phyloP scores from a whole-genome alignment of 495 filamentous ascomycete species.

The Penicillium antarcticum region DNA sequence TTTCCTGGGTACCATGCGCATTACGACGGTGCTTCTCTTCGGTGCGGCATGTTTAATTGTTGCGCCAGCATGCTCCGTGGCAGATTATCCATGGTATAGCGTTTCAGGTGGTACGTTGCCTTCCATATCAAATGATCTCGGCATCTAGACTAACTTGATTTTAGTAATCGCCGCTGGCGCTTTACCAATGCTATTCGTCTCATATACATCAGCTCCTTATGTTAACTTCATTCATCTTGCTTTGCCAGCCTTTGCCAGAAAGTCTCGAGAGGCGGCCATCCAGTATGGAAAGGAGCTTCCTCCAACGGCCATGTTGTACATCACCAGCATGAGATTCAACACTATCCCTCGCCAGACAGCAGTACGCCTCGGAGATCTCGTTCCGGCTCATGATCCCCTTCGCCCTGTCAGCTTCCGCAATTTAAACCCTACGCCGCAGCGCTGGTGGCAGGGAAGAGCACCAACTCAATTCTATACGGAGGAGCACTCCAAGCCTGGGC shows the following conservation, averaged over 20 bases:
- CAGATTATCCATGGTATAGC: conserved; percentile 43
- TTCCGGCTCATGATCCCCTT: conserved; percentile 23
- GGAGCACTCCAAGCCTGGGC: conserved; percentile 32
- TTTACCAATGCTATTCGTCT: conserved; percentile 64
- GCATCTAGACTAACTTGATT: neutral
- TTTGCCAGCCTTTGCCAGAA: conserved; percentile 65
- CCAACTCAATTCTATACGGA: conserved; percentile 34
- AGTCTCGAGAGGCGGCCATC: conserved; percentile 61
- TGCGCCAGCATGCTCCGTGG: conserved; percentile 54
- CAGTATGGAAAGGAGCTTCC: conserved; percentile 63
- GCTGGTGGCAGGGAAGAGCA: conserved; percentile 30
- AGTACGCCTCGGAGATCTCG: conserved; percentile 38
- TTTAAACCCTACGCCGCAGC: conserved; percentile 27
- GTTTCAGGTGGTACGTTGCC: conserved; percentile 42
- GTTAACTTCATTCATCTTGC: conserved; percentile 70
- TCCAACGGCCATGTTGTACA: conserved; percentile 57
- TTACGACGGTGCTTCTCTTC: conserved; percentile 69
- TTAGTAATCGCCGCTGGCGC: conserved; percentile 57
- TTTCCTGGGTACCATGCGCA: conserved; percentile 64
- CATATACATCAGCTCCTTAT: conserved; percentile 62
- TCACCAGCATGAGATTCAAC: conserved; percentile 67
- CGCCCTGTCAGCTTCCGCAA: conserved; percentile 43
- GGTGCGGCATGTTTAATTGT: conserved; percentile 58
- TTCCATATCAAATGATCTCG: neutral
- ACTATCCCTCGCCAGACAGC: conserved; percentile 38